phyloP scores from a whole-genome alignment of 2,329 filamentous ascomycete species.

The Leptographium lundbergii region DNA sequence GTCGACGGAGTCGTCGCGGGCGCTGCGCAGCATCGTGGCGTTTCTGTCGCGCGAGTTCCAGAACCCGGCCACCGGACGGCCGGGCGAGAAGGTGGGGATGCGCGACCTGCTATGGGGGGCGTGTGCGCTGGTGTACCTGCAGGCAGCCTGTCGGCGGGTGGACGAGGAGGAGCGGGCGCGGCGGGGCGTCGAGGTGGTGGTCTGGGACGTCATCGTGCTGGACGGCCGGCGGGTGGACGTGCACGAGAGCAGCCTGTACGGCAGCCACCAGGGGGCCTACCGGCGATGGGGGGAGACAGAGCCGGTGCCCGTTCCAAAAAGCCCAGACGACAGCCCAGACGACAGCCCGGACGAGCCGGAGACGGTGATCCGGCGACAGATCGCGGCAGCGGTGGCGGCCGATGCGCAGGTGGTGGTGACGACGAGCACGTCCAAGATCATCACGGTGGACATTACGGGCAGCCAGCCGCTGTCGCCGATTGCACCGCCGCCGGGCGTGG shows the following conservation, averaged over 20 bases:
- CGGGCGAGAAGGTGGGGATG: constrained; percentile 47
- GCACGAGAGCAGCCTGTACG: constrained; percentile 22
- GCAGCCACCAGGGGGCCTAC: constrained; percentile 17
- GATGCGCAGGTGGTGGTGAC: constrained; percentile 47
- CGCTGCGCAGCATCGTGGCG: constrained; percentile 53
- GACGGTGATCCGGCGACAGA: constrained; percentile 37
- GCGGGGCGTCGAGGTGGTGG: constrained; percentile 38
- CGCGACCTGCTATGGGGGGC: constrained; percentile 48
- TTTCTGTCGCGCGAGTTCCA: constrained; percentile 52
- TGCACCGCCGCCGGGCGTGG: constrained; percentile 43
- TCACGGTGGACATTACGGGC: constrained; percentile 50
- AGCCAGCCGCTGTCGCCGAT: constrained; percentile 37
- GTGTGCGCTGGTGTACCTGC: constrained; percentile 48
- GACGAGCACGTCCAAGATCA: constrained; percentile 47
- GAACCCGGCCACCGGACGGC: constrained; percentile 45
- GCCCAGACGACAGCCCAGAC: no score
- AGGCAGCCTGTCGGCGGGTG: constrained; percentile 40
- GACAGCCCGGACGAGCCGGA: constrained; percentile 34
- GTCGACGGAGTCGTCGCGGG: constrained; percentile 55
- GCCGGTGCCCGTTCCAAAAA: no score
- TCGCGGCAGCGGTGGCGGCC: constrained; percentile 38
- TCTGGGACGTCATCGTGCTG: constrained; percentile 56
- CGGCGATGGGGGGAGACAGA: neutral
- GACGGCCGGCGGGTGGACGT: constrained; percentile 46
- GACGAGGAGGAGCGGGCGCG: constrained; percentile 36